phyloP scores from a whole-genome alignment of 768 basidiomycete genomes.

The Trametopsis cervina region DNA sequence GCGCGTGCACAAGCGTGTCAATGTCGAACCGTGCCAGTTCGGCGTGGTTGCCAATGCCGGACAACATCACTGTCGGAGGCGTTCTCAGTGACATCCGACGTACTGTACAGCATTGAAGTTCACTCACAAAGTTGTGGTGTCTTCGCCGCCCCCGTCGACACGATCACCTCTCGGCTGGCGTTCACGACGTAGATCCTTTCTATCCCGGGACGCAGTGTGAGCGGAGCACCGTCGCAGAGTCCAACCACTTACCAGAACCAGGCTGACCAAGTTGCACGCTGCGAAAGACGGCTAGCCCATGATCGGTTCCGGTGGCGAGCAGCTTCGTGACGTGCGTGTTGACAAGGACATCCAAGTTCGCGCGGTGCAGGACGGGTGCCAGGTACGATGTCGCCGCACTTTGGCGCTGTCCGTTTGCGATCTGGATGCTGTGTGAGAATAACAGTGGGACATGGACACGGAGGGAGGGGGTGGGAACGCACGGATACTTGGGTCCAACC shows the following conservation, averaged over 20 bases:
- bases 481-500: not conserved
- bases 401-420: slow-evolving; percentile 13
- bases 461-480: not conserved
- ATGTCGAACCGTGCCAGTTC: slow-evolving; percentile 13
- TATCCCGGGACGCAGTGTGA: no score
- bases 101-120: slow-evolving; percentile 32
- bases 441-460: not conserved
- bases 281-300: not conserved
- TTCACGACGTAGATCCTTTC: slow-evolving; percentile 2
- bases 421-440: slow-evolving; percentile 10
- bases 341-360: slow-evolving; percentile 17
- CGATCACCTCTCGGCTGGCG: slow-evolving; percentile 15
- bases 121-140: slow-evolving; percentile 13
- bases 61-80: slow-evolving; percentile 6
- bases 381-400: slow-evolving; percentile 17
- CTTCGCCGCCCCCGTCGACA: slow-evolving; percentile 25
- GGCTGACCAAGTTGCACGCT: slow-evolving; percentile 5
- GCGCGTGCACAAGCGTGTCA: slow-evolving; percentile 19
- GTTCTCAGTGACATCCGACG: not conserved
- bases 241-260: not conserved
- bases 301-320: not conserved
- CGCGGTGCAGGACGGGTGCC: slow-evolving; percentile 8
- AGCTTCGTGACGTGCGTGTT: slow-evolving; percentile 9
- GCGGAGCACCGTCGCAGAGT: no score
- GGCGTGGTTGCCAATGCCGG: slow-evolving; percentile 10